Evolutionary conservation across 202 grass and related monocot species (phyloP), one percentile per base, ranked within the genome.

Genomic region (Bolboschoenoplectus hybrid): DNA sequence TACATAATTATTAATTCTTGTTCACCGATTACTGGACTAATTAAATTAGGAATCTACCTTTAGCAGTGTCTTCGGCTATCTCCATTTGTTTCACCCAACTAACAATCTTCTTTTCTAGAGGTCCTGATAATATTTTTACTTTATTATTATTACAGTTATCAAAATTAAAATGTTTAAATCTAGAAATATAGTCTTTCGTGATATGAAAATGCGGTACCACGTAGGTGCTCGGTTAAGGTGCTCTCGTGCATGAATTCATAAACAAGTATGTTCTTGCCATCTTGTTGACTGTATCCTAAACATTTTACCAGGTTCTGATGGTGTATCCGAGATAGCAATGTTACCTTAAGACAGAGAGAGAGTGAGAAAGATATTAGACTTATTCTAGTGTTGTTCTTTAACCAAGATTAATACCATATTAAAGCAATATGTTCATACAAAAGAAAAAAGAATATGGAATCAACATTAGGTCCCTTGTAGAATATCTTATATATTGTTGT

Each of bases 231-330:
- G 74, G 91, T 93, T 86, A 97, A 81, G 32, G 92, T 97, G 35
- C 92, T 92, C 52, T 95, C 90, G 67, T 95, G 91, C 95, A 97
- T 97, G 86, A 95, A 97, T 83, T 97, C 95, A 58, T 97, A 97
- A n/a, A 97, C 89, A 84, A 97, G 85, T 76, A 95, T 95, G 66
- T 92, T 95, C 83, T 90, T 97, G 13, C 91, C 95, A 44, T 97
- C 92, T 85, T 97, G 95, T 60, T 93, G 92, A 81, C 95, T 94
- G 81, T 95, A 97, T 86, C 95, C 95, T 80, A 95, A 90, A 85
- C 95, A 93, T 56, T 91, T 92, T 56, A 97, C 95, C 65, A 97
- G 88, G 74, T 97, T 89, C 53, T 91, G 95, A 75, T 97, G 95
- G 89, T 95, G 95, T 86, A 97, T 97, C 89, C 92, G 91, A 51